Base-by-base conservation (phyloP, 192 early-diverging fungal genomes). In the Backusella morwellensis region DNA sequence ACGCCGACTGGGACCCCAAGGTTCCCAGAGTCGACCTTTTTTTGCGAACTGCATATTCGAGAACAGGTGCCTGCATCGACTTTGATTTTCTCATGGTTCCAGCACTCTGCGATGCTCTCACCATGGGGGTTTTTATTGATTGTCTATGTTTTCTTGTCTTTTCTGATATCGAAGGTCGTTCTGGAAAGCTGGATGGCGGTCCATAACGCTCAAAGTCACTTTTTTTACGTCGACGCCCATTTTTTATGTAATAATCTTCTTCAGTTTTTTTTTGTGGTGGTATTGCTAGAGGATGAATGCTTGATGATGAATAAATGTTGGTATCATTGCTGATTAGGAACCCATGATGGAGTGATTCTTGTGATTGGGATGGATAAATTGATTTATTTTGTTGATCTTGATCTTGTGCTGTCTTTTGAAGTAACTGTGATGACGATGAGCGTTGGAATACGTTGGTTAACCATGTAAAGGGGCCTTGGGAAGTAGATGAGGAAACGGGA, bases 141-240 rank as follows among this genome's bases (percentile, higher is more conserved):
- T 63, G 56, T 12, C 21, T 26, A 26, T 63, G 8, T 63, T 63
- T 63, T 29, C 4, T 23, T 3, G 56, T 63, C 23, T 63, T 63
- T 63, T 63, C 56, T 63, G 56, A 63, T 63, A 63, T 63, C 1
- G 56, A 63, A 4, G 19, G 56, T 21, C 59, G 19, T 0, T 36
- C 35, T 3, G 74, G 74, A 34, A 75, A 75, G n/a, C 74, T 75
- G 7, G 74, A 40, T 4, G 66, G 35, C 0, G 74, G 74, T 14
- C 74, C 74, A 44, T 75, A 42, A 32, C 74, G 35, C 15, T 75
- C 74, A 15, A 75, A 29, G 9, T 75, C 74, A 34, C 59, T 75
- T 32, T 75, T 75, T 21, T 75, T 63, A 26, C 56, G 56, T 63
- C 56, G 47, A 50, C 47, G 21, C 26, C 56, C 56, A 29, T 12